These are phyloP conservation scores for Aspergillus sp. DNA, from an alignment of 2,329 filamentous ascomycete genomes.

Conservation along the genomic window DNA sequence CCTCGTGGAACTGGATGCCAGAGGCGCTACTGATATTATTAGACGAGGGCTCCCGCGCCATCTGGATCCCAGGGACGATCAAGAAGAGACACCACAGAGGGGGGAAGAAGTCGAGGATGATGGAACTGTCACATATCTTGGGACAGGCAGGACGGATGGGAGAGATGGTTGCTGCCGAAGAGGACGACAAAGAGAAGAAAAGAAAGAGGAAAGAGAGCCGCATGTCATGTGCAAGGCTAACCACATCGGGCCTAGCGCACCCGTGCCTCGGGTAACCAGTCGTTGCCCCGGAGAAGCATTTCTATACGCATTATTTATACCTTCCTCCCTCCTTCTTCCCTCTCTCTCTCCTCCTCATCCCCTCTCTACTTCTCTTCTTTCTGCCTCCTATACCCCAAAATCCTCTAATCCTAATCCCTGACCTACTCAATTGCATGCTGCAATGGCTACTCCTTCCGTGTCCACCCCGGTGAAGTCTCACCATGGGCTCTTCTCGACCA, in stretches of 20 bases:
- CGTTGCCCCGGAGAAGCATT: constrained; percentile 30
- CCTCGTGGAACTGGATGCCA: constrained; percentile 19
- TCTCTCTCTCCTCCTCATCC: constrained; percentile 11
- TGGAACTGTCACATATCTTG: no score
- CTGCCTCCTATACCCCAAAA: constrained; percentile 15
- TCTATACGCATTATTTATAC: constrained; percentile 29
- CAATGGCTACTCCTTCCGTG: constrained; percentile 74
- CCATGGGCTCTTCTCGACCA: constrained; percentile 80
- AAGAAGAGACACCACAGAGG: not conserved
- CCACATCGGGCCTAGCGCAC: constrained; percentile 27
- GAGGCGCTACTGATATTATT: constrained; percentile 10
- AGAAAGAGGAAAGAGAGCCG: constrained; percentile 18
- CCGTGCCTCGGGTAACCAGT: constrained; percentile 26
- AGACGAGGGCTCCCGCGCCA: constrained; percentile 19
- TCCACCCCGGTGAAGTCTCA: constrained; percentile 94
- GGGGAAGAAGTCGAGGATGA: not conserved
- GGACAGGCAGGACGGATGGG: no score
- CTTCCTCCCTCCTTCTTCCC: constrained; percentile 18
- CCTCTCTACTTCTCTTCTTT: constrained; percentile 11
- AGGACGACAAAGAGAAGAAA: not conserved
- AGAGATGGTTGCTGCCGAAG: no score
- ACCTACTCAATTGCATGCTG: constrained; percentile 20
- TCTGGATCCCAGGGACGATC: constrained; percentile 8
- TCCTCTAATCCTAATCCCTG: constrained; percentile 24
- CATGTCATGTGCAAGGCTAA: constrained; percentile 39